Conservation (phyloP, 148 eudicot species). For the Gaultheria prostrata region DNA sequence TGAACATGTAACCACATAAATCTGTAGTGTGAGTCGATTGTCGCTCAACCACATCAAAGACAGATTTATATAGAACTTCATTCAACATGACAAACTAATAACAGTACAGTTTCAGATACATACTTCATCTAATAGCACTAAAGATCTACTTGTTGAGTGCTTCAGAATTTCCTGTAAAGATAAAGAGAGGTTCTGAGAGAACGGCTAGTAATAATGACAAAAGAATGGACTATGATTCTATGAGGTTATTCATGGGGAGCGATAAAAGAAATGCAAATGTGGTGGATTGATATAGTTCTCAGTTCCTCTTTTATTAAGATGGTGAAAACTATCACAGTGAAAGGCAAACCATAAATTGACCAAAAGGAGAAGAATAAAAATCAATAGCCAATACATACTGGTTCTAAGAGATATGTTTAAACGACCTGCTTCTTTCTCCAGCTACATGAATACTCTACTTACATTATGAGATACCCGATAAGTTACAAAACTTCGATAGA, state of each 20-base stretch:
- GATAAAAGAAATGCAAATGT: not conserved
- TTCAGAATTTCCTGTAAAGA: constrained; percentile 71
- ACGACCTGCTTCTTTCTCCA: not conserved
- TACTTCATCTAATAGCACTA: constrained; percentile 97
- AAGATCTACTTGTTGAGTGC: constrained; percentile 63
- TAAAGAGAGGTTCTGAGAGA: constrained; percentile 15
- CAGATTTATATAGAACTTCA: not conserved
- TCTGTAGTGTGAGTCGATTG: not conserved
- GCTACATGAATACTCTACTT: not conserved
- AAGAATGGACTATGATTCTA: not conserved
- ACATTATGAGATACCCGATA: not conserved
- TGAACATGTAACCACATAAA: not conserved
- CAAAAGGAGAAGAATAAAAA: not conserved
- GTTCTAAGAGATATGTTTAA: not conserved
- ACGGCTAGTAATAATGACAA: constrained; percentile 4
- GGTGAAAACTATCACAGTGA: not conserved
- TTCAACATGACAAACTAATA: constrained; percentile 2
- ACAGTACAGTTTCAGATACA: constrained; percentile 21
- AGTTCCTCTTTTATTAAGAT: not conserved
- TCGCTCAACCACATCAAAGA: constrained; percentile 1
- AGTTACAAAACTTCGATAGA: not conserved
- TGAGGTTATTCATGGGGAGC: not conserved
- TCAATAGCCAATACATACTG: not conserved
- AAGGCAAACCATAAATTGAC: not conserved
- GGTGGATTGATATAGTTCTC: not conserved